These are phyloP conservation scores for Serendipita vermifera DNA, from an alignment of 768 basidiomycete genomes.

Conservation along the genomic window DNA sequence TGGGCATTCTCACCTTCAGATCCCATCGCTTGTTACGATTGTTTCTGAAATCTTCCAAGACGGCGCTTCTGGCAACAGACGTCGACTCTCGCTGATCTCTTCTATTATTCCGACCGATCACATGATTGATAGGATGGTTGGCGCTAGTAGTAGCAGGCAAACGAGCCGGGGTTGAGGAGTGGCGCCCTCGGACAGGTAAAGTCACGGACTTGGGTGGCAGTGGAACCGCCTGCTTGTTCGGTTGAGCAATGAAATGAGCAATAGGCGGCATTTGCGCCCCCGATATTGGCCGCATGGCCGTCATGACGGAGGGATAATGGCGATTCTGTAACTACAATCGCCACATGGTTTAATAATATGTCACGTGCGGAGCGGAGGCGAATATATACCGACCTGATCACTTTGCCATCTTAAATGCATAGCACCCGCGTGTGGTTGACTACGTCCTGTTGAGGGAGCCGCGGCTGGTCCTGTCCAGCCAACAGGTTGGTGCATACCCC, in stretches of 20 bases:
- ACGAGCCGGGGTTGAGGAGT: not conserved
- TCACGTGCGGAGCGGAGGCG: too few species aligned
- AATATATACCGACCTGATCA: too few species aligned
- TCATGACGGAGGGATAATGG: too few species aligned
- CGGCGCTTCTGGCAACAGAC: slow-evolving; percentile 39
- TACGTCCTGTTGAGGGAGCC: too few species aligned
- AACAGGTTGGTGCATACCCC: not conserved
- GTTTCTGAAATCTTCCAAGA: slow-evolving; percentile 75
- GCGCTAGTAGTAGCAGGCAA: not conserved
- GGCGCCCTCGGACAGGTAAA: slow-evolving; percentile 3
- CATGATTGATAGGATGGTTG: not conserved
- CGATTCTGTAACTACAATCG: too few species aligned
- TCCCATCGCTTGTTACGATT: slow-evolving; percentile 75
- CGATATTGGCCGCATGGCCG: too few species aligned
- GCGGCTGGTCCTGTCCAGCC: not conserved
- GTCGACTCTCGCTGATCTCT: slow-evolving; percentile 2
- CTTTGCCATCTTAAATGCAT: too few species aligned
- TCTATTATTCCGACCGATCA: not conserved
- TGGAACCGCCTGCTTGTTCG: too few species aligned
- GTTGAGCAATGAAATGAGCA: too few species aligned
- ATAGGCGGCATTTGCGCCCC: too few species aligned
- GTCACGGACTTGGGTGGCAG: slow-evolving; percentile 6
- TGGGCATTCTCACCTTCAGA: slow-evolving; percentile 43
- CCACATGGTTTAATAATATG: too few species aligned
- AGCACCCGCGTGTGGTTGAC: too few species aligned